Base-by-base conservation (phyloP, 441 rosid genomes). In the Hura crepitans region DNA sequence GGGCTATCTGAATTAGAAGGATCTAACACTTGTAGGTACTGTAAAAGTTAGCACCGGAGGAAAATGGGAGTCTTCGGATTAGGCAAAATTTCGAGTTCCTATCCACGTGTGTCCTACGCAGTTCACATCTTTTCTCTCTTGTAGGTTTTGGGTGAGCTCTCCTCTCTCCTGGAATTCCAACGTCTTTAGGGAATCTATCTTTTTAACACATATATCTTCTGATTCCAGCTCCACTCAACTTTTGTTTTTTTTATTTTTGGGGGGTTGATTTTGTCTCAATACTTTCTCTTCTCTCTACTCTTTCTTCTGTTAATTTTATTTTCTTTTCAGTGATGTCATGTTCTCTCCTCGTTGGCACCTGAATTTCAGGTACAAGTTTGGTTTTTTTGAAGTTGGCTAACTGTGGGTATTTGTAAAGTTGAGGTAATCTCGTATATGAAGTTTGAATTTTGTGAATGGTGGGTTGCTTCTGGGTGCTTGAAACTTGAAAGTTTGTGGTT, bases 101-200 rank as follows among this genome's bases (percentile, higher is more conserved):
- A 58, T 75, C 78, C 69, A 7, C 47, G 54, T 35, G 68, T 78
- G 79, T 53, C 83, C 82, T 72, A 74, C 71, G 28, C 42, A 39
- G 55, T 30, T 62, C 77, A 46, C 63, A 31, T 50, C 76, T 60
- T 61, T 42, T 51, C 55, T 30, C 20, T 27, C 35, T 25, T 18
- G 4, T 8, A 10, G 61, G 28, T 53, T 46, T 69, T 31, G 55
- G 73, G 23, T 50, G 55, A 71, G 74, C 74, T 77, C 67, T 71
- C 64, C 42, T 58, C 42, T 58, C 17, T 33, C 69, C 58, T 71
- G 69, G 68, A 75, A 64, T 68, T 68, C 72, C 69, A 74, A 62
- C 70, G 70, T 75, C 72, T 73, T 71, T 66, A 65, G 74, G 74
- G 74, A 79, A 81, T 81, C 84, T 79, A 49, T 72, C 72, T 76